Evolutionary conservation across 345 rosid genomes (phyloP), one percentile per base, ranked within the genome.

Genomic region (Syzygium grande): DNA sequence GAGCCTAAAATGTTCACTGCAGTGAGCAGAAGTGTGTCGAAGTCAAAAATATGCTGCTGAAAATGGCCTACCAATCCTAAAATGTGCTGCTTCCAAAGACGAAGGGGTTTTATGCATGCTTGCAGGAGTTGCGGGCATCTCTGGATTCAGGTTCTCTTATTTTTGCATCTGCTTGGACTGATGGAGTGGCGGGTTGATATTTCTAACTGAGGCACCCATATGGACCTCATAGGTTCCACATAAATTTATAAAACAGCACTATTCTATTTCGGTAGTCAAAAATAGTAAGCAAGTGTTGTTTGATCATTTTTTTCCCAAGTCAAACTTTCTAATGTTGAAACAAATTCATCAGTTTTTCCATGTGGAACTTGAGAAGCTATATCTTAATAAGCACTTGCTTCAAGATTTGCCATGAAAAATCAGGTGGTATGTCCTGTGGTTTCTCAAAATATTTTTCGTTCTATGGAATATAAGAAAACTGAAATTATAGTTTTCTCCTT

Each of bases 51-150:
- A 92, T 87, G 98, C 98, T 52, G 92, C 94, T 85, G 95, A 95
- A 59, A 92, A 94, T 89, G 94, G 93, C 84, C 89, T 95, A n/a
- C 98, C 99, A 17, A 12, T 93, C 84, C 93, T 97, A 84, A 91
- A 89, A 96, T 52, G 96, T 95, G 85, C 89, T 97, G 89, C 95
- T 96, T 90, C 98, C 99, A 21, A 94, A 95, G 87, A 94, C 97
- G n/a, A 97, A 94, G 92, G 99, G 99, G 51, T 97, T 97, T 38
- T 87, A 88, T 88, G 94, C 95, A 61, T 96, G 99, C 91, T 89
- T 96, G 91, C 95, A 90, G 88, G 96, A 94, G 61, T 73, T 97
- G 92, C 91, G 95, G 89, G 92, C 90, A 85, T 91, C 96, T 79
- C 88, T 97, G 87, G 98, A 95, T 91, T 96, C 98, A 96, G 99